Base-by-base conservation (phyloP, 2,329 filamentous ascomycete species). In the Cladosporium sp. region DNA sequence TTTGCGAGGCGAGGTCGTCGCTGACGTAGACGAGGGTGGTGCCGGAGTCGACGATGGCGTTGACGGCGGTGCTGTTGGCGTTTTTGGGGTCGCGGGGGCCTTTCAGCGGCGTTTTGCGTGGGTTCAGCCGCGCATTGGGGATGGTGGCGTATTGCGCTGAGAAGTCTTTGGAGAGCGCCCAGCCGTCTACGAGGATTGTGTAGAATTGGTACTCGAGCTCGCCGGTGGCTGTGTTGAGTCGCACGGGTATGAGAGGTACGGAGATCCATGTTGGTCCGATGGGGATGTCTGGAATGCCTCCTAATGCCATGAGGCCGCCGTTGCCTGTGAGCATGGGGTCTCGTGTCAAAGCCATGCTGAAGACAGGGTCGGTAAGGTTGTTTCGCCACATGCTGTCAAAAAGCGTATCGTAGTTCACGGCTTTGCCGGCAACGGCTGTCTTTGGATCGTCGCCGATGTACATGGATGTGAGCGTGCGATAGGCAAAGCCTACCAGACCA, bases 401-500 rank as follows among this genome's bases (percentile, higher is more conserved):
- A n/a, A 80, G 58, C 0, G 78, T 74, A 47, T 73, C 68, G 63
- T 80, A 81, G 0, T 61, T 41, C 58, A 66, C 37, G 12, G 48
- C 38, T 11, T 36, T 47, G 50, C 59, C 51, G 56, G 56, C 24
- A n/a, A 47, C 43, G 39, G 65, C 58, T 11, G 42, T 13, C 15
- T 43, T 51, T 1, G 62, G 58, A 39, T 64, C 53, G 13, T 56
- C 58, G 32, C 68, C 68, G 7, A 48, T 20, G 48, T 65, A 69
- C 20, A 71, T 68, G 18, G 69, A 71, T 1, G 76, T 79, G 37
- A 79, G 57, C 12, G 70, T 65, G 7, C 74, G 72, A 57, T 77
- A 80, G 1, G 69, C 75, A 11, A 82, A 66, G 1, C 78, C 79
- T 3, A 81, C 56, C 2, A 80, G 61, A 2, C 79, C 78, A 20